These are phyloP conservation scores for Nakazawaea wickerhamii DNA, from an alignment of 805 yeast genomes.

Conservation along the genomic window DNA sequence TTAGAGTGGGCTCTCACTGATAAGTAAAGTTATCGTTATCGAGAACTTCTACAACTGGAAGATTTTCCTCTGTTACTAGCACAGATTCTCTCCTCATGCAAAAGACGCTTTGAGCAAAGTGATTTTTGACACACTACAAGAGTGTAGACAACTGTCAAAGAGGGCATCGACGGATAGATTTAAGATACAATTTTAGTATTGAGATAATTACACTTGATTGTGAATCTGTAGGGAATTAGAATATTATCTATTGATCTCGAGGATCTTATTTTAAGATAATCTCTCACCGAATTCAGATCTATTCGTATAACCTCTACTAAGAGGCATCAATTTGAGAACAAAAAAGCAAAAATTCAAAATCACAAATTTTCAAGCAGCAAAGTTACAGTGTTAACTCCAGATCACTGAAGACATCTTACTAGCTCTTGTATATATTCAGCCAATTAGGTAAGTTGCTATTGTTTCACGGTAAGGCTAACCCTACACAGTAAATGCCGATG, in stretches of 20 bases:
- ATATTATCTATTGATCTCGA: too few species aligned
- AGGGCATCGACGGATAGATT: too few species aligned
- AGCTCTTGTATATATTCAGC: background rate
- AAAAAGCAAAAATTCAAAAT: background rate
- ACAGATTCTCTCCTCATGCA: background rate
- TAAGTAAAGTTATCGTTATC: background rate
- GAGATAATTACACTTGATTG: too few species aligned
- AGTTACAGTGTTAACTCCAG: background rate
- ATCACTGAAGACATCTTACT: background rate
- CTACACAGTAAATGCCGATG: conserved; percentile 3
- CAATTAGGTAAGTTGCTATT: background rate
- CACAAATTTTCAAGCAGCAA: background rate
- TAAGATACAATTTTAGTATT: too few species aligned
- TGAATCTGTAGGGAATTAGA: too few species aligned
- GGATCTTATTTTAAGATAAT: too few species aligned
- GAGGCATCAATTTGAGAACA: too few species aligned
- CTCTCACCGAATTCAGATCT: too few species aligned
- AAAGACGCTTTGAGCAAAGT: background rate
- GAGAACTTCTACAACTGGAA: background rate
- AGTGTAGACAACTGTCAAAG: background rate
- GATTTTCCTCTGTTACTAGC: background rate
- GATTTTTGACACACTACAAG: conserved; percentile 1
- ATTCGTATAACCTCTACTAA: too few species aligned
- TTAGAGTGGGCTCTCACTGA: too few species aligned
- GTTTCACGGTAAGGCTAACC: background rate